Evolutionary conservation across 371 early-diverging fungal species (phyloP).

Genomic region (Dichotomocladium elegans): DNA sequence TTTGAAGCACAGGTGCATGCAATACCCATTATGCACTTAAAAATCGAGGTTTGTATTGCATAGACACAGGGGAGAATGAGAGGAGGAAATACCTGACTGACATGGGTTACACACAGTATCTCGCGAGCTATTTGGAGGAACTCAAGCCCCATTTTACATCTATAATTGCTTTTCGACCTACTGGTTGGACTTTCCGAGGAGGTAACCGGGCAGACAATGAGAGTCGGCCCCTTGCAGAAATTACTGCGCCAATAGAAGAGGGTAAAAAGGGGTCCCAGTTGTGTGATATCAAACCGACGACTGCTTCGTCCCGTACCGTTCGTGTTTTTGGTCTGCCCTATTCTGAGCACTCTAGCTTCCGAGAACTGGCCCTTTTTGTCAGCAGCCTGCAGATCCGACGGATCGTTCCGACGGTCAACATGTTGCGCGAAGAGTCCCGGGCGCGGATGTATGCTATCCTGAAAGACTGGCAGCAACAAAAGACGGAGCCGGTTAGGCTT

Average conservation of each 20-base stretch:
- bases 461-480: constrained; percentile 35
- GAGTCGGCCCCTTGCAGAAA: constrained; percentile 9
- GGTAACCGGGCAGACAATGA: constrained; percentile 5
- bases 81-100: too few species aligned
- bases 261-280: constrained; percentile 18
- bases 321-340: constrained; percentile 82
- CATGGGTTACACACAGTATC: constrained; percentile 11
- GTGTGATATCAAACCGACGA: constrained; percentile 28
- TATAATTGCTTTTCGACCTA: constrained; percentile 66
- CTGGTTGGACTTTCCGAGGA: constrained; percentile 77
- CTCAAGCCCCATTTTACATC: constrained; percentile 23
- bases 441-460: constrained; percentile 22
- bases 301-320: constrained; percentile 26
- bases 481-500: constrained; percentile 6
- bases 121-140: constrained; percentile 29
- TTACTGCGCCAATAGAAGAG: too few species aligned
- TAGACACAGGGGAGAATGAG: too few species aligned
- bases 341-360: constrained; percentile 90
- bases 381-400: constrained; percentile 52
- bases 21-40: constrained; percentile 61
- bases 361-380: constrained; percentile 82
- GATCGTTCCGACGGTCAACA: constrained; percentile 83
- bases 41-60: constrained; percentile 34
- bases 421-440: constrained; percentile 18
- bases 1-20: constrained; percentile 80